Evolutionary conservation across 2,329 filamentous ascomycete species (phyloP), one percentile per base, ranked within the genome.

Genomic region (Aquanectria penicillioides): DNA sequence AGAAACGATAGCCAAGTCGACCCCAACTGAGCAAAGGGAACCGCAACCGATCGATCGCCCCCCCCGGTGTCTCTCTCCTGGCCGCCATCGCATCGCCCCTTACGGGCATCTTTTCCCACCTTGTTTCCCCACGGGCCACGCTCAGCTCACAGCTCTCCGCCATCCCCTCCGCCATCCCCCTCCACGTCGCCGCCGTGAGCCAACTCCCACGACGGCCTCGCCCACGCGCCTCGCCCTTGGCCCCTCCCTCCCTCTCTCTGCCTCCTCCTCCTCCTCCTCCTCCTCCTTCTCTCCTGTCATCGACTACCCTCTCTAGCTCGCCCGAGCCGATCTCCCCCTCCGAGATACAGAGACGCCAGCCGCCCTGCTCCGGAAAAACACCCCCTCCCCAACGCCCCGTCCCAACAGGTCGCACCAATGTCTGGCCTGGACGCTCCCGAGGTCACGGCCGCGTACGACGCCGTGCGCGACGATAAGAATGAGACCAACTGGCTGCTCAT

Each of bases 401-500:
- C 17, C 5, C 15, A 25, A n/a, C 13, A 40, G 22, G 33, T 41
- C 38, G 38, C 41, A 46, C 22, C 31, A 55, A 87, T 87, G 85
- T 87, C 84, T 63, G 83, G 83, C 68, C 75, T 81, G 71, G 78
- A 86, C 71, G 73, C 81, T 56, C 80, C 86, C 72, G 87, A 89
- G 38, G 84, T 90, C 69, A 77, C 81, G 53, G 79, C 82, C 50
- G 88, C 88, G 64, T 90, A 90, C 80, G 85, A 89, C 23, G 83
- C 85, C 59, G 87, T 90, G 55, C 87, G 87, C 60, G 85, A 81
- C 65, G 87, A 90, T 81, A 89, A 88, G 74, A 83, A 88, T 60
- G 75, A 79, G 55, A 85, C 81, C 62, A 89, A 88, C 77, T 91
- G 87, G 87, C 81, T 91, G 18, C 81, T 91, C 56, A 80, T 91